phyloP scores from a whole-genome alignment of 176 grass and related monocot species.

The Musa schizocarpa region DNA sequence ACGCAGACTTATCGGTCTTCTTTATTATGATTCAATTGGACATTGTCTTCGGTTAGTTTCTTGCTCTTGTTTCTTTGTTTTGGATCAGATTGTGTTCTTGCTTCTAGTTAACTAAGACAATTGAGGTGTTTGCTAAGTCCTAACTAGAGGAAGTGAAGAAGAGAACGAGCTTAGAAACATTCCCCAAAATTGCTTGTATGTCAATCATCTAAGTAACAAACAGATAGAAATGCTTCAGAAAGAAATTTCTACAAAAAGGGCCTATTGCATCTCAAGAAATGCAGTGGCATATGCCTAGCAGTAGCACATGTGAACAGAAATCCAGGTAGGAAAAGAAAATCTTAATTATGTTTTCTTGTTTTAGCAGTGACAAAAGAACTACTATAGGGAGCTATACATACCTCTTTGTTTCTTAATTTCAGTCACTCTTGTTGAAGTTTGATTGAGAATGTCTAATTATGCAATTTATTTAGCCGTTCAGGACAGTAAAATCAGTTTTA shows the following conservation, averaged over 20 bases:
- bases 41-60: slow-evolving; percentile 65
- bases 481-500: too few relatives aligned
- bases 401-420: too few relatives aligned
- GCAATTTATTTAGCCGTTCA: too few relatives aligned
- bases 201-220: neutral
- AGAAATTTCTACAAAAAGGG: too few relatives aligned
- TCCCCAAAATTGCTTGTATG: neutral
- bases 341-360: neutral
- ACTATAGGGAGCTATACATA: too few relatives aligned
- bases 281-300: too few relatives aligned
- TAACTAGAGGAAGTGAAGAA: neutral
- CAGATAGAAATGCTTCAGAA: neutral
- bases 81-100: slow-evolving; percentile 6
- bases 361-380: neutral
- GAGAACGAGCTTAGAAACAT: neutral
- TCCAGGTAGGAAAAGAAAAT: neutral
- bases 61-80: slow-evolving; percentile 17
- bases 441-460: too few relatives aligned
- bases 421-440: too few relatives aligned
- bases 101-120: slow-evolving; percentile 1
- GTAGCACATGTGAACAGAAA: neutral
- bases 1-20: slow-evolving; percentile 70
- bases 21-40: slow-evolving; percentile 89
- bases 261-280: too few relatives aligned
- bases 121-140: neutral